Conservation (phyloP, 2,329 filamentous ascomycete genomes). For the Sphaerostilbella broomeana region DNA sequence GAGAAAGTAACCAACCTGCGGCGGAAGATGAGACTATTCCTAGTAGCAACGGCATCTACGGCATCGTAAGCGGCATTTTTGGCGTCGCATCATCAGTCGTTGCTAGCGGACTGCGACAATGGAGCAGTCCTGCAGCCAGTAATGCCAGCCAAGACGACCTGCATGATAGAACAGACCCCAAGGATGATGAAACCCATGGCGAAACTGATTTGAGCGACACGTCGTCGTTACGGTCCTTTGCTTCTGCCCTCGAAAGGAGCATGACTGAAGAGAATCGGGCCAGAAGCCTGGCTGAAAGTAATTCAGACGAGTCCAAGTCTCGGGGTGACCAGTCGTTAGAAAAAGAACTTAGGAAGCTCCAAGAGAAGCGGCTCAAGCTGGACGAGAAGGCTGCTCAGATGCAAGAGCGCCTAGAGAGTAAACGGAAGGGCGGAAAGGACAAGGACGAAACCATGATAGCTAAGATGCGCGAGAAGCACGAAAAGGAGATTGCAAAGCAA, state of each 20-base stretch:
- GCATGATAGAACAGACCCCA: slow-evolving; percentile 19
- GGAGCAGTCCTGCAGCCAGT: slow-evolving; percentile 22
- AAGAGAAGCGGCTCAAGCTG: slow-evolving; percentile 53
- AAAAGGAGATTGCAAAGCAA: slow-evolving; percentile 56
- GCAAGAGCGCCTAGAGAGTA: slow-evolving; percentile 40
- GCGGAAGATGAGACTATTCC: slow-evolving; percentile 28
- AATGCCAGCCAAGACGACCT: slow-evolving; percentile 22
- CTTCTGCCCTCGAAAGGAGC: slow-evolving; percentile 39
- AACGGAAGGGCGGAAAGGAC: slow-evolving; percentile 41
- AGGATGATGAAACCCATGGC: slow-evolving; percentile 24
- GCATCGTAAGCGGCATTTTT: slow-evolving; percentile 48
- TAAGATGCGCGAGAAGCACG: slow-evolving; percentile 58
- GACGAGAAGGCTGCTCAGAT: slow-evolving; percentile 56
- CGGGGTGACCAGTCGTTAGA: slow-evolving; percentile 34
- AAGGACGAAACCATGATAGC: slow-evolving; percentile 45
- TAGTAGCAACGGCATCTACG: slow-evolving; percentile 45
- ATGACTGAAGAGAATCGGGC: slow-evolving; percentile 23
- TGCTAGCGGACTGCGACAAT: slow-evolving; percentile 29
- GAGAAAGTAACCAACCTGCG: slow-evolving; percentile 17
- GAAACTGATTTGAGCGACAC: slow-evolving; percentile 31
- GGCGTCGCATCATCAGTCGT: slow-evolving; percentile 44
- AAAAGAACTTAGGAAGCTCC: slow-evolving; percentile 59
- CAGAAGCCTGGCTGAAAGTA: slow-evolving; percentile 21
- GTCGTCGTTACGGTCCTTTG: slow-evolving; percentile 43
- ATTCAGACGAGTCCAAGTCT: slow-evolving; percentile 35